Base-by-base conservation (phyloP, 768 basidiomycete species). In the Lactarius vividus region DNA sequence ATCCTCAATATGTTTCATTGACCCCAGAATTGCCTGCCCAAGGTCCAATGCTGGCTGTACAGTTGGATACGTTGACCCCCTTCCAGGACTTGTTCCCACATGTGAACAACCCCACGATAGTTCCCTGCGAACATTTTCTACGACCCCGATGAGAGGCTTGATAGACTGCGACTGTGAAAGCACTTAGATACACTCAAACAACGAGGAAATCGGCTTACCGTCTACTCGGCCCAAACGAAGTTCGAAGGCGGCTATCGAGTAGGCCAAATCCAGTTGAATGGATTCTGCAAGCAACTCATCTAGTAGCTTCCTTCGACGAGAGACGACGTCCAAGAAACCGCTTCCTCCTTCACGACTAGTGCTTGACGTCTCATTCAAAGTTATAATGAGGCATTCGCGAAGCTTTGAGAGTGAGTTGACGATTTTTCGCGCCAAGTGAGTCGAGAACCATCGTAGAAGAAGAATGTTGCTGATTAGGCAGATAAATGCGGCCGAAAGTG, bases 231-330 rank as follows among this genome's bases (percentile, higher is more conserved):
- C 81, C 8, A 82, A 65, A 7, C 81, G 77, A 35, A 82, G 72
- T 59, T 83, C 82, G 58, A 83, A 82, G 3, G 77, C 74, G 13
- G 82, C 81, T 65, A 80, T 80, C 3, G 77, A 77, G 66, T 82
- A 82, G 26, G 74, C 72, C 46, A 76, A 70, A 63, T 81, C 79
- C 42, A 83, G 72, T 31, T 74, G 74, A 39, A 80, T 72, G 18
- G 80, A 79, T 28, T 72, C 74, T 37, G 71, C 69, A 16, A 81
- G 68, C 5, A 82, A 70, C 7, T 77, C 69, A 15, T 61, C 59
- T 4, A 68, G 42, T 44, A 69, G 40, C 2, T 52, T 60, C 18
- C 75, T 72, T 28, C 73, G 67, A 46, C 71, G 64, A 18, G 69
- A 65, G 42, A 71, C 71, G 31, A 70, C 53, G 23, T 62, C 57